phyloP scores from a whole-genome alignment of 768 basidiomycete species.

The Pholiota microspora region DNA sequence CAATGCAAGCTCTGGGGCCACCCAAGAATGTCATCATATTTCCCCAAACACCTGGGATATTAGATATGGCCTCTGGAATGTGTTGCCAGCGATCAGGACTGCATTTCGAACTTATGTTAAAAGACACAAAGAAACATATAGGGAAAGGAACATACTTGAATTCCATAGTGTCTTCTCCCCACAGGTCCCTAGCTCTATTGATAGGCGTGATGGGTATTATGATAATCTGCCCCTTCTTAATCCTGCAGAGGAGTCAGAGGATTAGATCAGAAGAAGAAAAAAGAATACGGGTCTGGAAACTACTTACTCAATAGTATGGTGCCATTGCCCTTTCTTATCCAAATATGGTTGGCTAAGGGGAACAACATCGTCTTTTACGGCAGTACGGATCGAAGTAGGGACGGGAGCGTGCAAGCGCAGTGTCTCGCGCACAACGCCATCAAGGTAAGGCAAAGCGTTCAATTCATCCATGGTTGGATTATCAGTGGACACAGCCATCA shows the following conservation, averaged over 20 bases:
- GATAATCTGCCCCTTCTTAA: conserved; percentile 41
- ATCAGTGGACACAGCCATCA: conserved; percentile 46
- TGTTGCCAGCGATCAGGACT: conserved; percentile 67
- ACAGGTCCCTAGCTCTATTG: conserved; percentile 49
- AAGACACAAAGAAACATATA: neutral
- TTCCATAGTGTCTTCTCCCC: conserved; percentile 59
- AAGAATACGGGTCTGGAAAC: neutral
- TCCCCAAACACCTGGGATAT: conserved; percentile 50
- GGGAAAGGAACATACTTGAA: conserved; percentile 43
- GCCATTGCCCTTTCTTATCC: conserved; percentile 39
- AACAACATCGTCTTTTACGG: conserved; percentile 48
- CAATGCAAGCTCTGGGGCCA: conserved; percentile 64
- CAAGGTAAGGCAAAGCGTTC: conserved; percentile 63
- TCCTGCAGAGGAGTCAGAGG: conserved; percentile 18
- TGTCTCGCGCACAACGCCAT: conserved; percentile 57
- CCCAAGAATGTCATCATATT: conserved; percentile 58
- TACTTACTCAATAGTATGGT: conserved; percentile 37
- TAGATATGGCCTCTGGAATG: conserved; percentile 37
- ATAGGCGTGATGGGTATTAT: conserved; percentile 49
- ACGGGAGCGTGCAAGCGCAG: conserved; percentile 56
- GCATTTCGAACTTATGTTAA: neutral
- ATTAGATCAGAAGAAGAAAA: neutral
- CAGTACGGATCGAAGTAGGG: conserved; percentile 37
- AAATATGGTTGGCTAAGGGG: conserved; percentile 46
- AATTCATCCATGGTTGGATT: conserved; percentile 69